These are phyloP conservation scores for Fusarium gaditjirri DNA, from an alignment of 2,329 filamentous ascomycete genomes.

Conservation along the genomic window DNA sequence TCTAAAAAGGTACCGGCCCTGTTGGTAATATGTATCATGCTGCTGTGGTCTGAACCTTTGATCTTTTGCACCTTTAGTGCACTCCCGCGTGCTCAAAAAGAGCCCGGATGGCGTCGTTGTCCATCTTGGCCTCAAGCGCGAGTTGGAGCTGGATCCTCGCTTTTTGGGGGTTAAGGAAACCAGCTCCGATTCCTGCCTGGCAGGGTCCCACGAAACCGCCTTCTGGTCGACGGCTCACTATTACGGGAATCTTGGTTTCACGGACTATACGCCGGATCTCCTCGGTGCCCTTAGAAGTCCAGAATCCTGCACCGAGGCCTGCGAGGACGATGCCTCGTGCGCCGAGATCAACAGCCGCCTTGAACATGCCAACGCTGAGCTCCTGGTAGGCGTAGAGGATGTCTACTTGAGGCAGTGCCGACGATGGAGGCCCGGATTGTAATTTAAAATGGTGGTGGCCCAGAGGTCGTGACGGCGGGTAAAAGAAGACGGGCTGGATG, in stretches of 20 bases:
- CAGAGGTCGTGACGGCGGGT: constrained; percentile 59
- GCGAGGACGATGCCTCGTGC: constrained; percentile 66
- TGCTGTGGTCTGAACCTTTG: constrained; percentile 11
- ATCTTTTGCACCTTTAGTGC: constrained; percentile 33
- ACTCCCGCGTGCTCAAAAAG: constrained; percentile 46
- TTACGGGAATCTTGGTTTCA: constrained; percentile 58
- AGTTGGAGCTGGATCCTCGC: constrained; percentile 63
- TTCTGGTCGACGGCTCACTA: constrained; percentile 62
- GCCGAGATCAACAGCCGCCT: constrained; percentile 59
- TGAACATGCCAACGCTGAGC: constrained; percentile 59
- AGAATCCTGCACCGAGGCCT: constrained; percentile 64
- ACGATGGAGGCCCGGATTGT: constrained; percentile 12
- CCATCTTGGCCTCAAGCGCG: constrained; percentile 47
- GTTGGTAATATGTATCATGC: constrained; percentile 17
- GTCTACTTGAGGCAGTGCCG: constrained; percentile 63
- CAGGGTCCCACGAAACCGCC: constrained; percentile 62
- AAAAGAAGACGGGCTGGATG: constrained; percentile 70
- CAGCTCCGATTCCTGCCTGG: constrained; percentile 55
- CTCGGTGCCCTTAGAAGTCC: constrained; percentile 52
- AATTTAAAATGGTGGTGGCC: constrained; percentile 58
- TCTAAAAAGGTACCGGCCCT: constrained; percentile 20
- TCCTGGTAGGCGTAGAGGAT: constrained; percentile 67
- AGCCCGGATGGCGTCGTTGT: constrained; percentile 41
- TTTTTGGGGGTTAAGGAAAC: constrained; percentile 67
- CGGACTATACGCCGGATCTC: constrained; percentile 57